Percentiles rank a stretch among this genome's conserved stretches.
These are phyloP conservation scores for Fusarium sp. DNA, from an alignment of 2,329 filamentous ascomycete species.

Conservation along the genomic window DNA sequence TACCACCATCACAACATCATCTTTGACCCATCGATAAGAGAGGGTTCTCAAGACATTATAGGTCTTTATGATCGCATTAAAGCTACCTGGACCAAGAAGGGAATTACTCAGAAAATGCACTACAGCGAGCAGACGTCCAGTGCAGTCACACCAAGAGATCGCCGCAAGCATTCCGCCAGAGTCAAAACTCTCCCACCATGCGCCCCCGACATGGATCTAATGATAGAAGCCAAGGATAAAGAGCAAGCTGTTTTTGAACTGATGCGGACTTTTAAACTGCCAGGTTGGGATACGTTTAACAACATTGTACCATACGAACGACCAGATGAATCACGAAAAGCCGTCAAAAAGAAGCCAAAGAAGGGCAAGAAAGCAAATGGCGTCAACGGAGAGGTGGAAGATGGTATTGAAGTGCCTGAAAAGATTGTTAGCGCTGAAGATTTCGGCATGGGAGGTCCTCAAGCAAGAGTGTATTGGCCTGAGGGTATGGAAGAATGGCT, in stretches of 20 bases:
- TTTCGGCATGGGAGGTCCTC: constrained; percentile 84
- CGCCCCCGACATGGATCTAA: constrained; percentile 86
- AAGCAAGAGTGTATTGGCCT: constrained; percentile 90
- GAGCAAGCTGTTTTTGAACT: constrained; percentile 96
- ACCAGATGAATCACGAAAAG: constrained; percentile 73
- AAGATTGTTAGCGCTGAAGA: constrained; percentile 70
- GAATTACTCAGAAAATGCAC: constrained; percentile 95
- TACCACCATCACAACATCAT: constrained; percentile 97
- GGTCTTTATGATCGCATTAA: constrained; percentile 78
- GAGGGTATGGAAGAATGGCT: constrained; percentile 91
- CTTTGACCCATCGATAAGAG: constrained; percentile 78
- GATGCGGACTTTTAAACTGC: constrained; percentile 87
- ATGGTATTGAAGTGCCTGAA: constrained; percentile 50
- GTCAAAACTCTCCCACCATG: constrained; percentile 86
- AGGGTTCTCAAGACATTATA: constrained; percentile 86
- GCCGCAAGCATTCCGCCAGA: constrained; percentile 85
- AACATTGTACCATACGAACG: constrained; percentile 81
- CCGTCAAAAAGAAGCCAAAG: constrained; percentile 52
- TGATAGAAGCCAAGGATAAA: constrained; percentile 99
- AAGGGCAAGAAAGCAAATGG: constrained; percentile 49
- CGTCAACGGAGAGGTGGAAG: constrained; percentile 49
- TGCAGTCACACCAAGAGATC: constrained; percentile 79
- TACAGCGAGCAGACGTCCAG: constrained; percentile 77
- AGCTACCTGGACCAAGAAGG: constrained; percentile 84
- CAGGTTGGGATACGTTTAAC: constrained; percentile 79